A percentile compares a stretch with the other conserved stretches of the same genome.
These are phyloP conservation scores for Neurospora sublineolata DNA, from an alignment of 495 filamentous ascomycete species.

Conservation along the genomic window DNA sequence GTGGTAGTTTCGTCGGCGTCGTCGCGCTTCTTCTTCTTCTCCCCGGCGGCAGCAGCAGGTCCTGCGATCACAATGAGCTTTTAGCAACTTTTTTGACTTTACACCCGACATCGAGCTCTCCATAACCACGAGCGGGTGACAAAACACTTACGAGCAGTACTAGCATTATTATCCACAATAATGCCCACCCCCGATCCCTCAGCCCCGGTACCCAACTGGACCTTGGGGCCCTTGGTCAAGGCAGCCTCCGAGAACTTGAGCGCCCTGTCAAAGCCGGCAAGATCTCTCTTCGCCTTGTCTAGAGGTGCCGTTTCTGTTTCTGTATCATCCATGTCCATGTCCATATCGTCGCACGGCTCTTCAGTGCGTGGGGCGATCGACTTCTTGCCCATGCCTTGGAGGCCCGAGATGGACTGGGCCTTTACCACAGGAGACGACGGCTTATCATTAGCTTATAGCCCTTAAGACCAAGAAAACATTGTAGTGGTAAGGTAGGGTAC, in stretches of 20 bases:
- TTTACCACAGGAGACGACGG: not conserved
- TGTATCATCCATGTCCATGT: not conserved
- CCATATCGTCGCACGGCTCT: not conserved
- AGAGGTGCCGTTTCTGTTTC: constrained; percentile 1
- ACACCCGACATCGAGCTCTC: too few relatives aligned
- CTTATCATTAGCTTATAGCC: constrained; percentile 4
- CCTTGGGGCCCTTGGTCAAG: constrained; percentile 32
- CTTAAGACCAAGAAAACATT: too few relatives aligned
- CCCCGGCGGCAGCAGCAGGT: constrained; percentile 1
- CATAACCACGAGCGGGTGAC: not conserved
- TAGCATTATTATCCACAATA: constrained; percentile 31
- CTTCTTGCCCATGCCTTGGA: constrained; percentile 40
- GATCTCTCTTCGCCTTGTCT: constrained; percentile 26
- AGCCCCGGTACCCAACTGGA: constrained; percentile 36
- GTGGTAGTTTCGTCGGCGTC: constrained; percentile 13
- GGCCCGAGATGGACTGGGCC: constrained; percentile 29
- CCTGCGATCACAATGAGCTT: not conserved
- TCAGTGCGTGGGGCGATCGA: constrained; percentile 28
- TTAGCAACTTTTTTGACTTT: too few relatives aligned
- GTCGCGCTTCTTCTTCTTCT: constrained; percentile 17
- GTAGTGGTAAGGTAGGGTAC: not conserved
- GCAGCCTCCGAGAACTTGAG: constrained; percentile 35
- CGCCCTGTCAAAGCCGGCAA: constrained; percentile 37
- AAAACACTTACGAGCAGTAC: constrained; percentile 13
- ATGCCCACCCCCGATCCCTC: constrained; percentile 39